Evolutionary conservation across 2,329 filamentous ascomycete species (phyloP), one percentile per base, ranked within the genome.

Genomic region (Fusarium torulosum): DNA sequence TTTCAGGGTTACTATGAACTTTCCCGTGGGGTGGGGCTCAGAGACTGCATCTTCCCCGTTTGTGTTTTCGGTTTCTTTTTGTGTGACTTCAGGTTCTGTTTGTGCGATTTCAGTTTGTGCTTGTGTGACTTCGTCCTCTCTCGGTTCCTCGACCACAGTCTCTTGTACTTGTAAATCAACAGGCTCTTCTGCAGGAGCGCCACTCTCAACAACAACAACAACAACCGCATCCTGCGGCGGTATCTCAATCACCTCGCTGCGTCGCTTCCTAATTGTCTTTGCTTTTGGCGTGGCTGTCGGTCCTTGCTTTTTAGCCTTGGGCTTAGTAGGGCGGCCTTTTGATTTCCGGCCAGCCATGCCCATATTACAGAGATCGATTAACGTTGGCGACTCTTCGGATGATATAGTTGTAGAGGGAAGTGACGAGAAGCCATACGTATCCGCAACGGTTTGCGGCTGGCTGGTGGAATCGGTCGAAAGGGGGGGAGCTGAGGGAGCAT

Each of bases 321-420:
- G n/a, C 29, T 62, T 69, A 29, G 47, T 70, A 0, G 71, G 72
- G 3, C 76, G 74, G 6, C 78, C 77, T 23, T 67, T 72, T 19
- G 54, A 70, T 53, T 72, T 76, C 10, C 63, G 71, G 14, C 64
- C 59, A 9, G 59, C 49, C 23, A 59, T 62, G 45, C 58, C 75
- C 61, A 33, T 73, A 31, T 40, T 76, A 70, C 52, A 78, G 51
- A 71, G 72, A 50, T 61, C 70, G 29, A 60, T 74, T 63, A 70
- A 74, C n/a, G 56, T 41, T 21, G 46, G 40, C n/a, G 63, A 72
- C 59, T 33, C 45, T 19, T 54, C 54, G 11, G n/a, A 35, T 15
- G 56, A 52, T 20, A 67, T 45, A 9, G 49, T n/a, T 15, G 55
- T 33, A 9, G 43, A 21, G 3, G 60, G 20, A 4, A 67, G 27